Percentiles rank a stretch among this genome's conserved stretches.
These are phyloP conservation scores for Wickerhamomyces queroliae DNA, from an alignment of 805 yeast species.

Conservation along the genomic window DNA sequence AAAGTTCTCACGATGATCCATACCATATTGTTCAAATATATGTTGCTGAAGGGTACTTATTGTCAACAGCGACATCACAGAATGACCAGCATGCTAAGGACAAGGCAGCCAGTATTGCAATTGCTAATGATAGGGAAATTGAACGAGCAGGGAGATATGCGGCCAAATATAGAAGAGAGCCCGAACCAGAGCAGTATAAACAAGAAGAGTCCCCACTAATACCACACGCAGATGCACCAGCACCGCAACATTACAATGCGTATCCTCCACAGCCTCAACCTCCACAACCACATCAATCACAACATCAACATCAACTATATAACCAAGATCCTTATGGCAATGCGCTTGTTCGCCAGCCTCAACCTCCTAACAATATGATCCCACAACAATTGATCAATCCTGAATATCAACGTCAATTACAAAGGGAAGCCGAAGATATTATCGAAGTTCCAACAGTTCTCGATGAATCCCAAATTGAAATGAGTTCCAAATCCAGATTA, in stretches of 20 bases:
- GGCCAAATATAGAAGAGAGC: not conserved
- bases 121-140: not conserved
- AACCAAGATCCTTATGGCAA: not conserved
- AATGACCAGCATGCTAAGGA: not conserved
- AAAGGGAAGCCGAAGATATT: not conserved
- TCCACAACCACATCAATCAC: not conserved
- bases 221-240: too few species aligned
- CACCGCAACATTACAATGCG: too few species aligned
- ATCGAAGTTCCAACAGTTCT: not conserved
- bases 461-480: not conserved
- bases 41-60: not conserved
- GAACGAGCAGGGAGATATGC: not conserved
- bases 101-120: not conserved
- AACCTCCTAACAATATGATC: not conserved
- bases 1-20: not conserved
- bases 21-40: not conserved
- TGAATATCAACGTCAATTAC: not conserved
- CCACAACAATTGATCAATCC: not conserved
- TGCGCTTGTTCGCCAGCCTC: not conserved
- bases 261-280: not conserved
- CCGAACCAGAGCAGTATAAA: too few species aligned
- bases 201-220: too few species aligned
- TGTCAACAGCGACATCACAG: not conserved
- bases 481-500: not conserved
- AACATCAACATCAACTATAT: not conserved